A percentile compares a stretch with the other conserved stretches of the same genome.
Conservation (phyloP, 1,139 yeast species). For the Saccharomyces hybrid region DNA sequence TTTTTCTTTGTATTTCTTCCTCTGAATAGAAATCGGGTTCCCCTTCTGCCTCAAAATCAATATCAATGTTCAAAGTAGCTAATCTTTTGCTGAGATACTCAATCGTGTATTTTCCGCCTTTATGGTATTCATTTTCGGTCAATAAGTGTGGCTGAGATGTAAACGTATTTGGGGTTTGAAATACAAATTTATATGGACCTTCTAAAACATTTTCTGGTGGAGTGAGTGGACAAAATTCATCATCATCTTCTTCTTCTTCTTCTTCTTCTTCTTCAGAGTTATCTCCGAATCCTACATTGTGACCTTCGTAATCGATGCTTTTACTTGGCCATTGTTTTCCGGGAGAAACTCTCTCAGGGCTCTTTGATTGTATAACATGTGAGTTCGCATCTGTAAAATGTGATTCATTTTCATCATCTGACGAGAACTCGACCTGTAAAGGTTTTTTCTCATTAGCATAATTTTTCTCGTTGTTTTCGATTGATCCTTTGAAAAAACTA, state of each 20-base stretch:
- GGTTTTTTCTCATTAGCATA: background rate
- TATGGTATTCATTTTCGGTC: background rate
- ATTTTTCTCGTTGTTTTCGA: background rate
- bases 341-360: background rate
- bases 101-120: background rate
- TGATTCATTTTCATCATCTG: background rate
- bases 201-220: constrained; percentile 4
- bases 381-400: background rate
- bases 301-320: background rate
- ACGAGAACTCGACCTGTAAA: background rate
- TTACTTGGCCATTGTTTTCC: background rate
- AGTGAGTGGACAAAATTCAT: constrained; percentile 5
- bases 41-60: background rate
- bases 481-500: background rate
- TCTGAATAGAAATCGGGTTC: background rate
- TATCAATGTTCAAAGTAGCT: background rate
- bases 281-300: background rate
- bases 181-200: constrained; percentile 11
- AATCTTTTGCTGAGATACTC: background rate
- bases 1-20: background rate
- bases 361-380: background rate
- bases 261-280: background rate
- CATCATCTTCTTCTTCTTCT: background rate
- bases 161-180: constrained; percentile 9
- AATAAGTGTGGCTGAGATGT: background rate